These are phyloP conservation scores for Aspergillus chevalieri DNA, from an alignment of 2,329 filamentous ascomycete species.

Conservation along the genomic window DNA sequence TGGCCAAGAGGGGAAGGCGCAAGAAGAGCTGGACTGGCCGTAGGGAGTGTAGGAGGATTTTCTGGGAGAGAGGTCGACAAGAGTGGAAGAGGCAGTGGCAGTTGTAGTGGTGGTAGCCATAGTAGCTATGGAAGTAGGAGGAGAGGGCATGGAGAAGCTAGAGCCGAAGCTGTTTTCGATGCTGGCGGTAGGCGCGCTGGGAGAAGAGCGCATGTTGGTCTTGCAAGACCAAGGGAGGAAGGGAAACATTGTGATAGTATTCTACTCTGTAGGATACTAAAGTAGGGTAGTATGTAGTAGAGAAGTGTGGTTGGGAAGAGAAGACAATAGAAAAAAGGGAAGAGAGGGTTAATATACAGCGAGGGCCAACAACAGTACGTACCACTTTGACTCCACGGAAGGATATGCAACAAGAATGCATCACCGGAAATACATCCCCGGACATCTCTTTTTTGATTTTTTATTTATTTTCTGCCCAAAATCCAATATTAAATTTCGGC, in stretches of 20 bases:
- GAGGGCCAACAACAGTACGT: too few species aligned
- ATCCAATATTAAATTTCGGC: too few species aligned
- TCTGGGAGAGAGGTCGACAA: constrained; percentile 15
- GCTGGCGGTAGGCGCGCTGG: constrained; percentile 15
- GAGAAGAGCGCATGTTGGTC: constrained; percentile 16
- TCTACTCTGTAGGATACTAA: background rate
- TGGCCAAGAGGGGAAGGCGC: constrained; percentile 41
- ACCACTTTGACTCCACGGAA: too few species aligned
- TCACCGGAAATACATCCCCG: too few species aligned
- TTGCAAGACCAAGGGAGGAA: constrained; percentile 17
- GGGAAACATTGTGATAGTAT: constrained; percentile 13
- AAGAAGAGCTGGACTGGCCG: constrained; percentile 35
- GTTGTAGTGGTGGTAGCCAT: background rate
- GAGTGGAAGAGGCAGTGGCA: background rate
- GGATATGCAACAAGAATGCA: too few species aligned
- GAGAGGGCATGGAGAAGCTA: background rate
- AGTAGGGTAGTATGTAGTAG: background rate
- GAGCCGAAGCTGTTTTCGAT: constrained; percentile 7
- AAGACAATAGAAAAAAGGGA: constrained; percentile 1
- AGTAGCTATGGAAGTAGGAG: background rate
- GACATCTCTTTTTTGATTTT: too few species aligned
- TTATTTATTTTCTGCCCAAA: too few species aligned
- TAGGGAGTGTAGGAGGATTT: constrained; percentile 35
- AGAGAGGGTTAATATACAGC: background rate
- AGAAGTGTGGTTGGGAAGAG: background rate